Evolutionary conservation across 2,329 filamentous ascomycete species (phyloP), one percentile per base, ranked within the genome.

Genomic region (Ceratocystis eucalypticola): DNA sequence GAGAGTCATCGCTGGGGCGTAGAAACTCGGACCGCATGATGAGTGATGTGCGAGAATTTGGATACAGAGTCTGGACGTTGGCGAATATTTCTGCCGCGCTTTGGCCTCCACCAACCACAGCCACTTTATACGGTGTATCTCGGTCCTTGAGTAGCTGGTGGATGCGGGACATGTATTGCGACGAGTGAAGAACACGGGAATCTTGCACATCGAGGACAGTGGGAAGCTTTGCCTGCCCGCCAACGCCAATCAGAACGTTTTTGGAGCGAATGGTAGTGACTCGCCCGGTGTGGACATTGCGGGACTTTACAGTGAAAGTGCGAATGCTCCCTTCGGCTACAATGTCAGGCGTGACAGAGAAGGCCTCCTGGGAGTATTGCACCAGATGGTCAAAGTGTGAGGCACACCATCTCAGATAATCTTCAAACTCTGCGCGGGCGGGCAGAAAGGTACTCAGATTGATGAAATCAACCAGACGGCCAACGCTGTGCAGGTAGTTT

Each of bases 31-130:
- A 87, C 71, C 90, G 86, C 80, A 96, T 93, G 68, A 96, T 79
- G 67, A 99, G 77, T 45, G 80, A 83, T 0, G 91, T 92, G 71
- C 84, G 82, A 33, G 88, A 85, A 73, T 93, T 91, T 48, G 91
- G 91, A 74, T 95, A 96, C 61, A 89, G 79, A 48, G 79, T 81
- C 72, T 93, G 88, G 62, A 97, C 78, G 75, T 96, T 92, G 77
- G 90, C 88, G 79, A 95, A 96, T 72, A 96, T 96, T 78, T 99
- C 93, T 8, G 93, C 93, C 1, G 91, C 91, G 74, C 89, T 95
- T 78, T 99, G 93, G 0, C 94, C 93, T 61, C 86, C 89, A 7
- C 93, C 93, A 50, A 97, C 80, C 10, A 97, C 88, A 7, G 90
- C 92, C 64, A 97, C 86, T 17, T 84, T 84, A 75, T 91, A 89